Conservation (phyloP, 257 asterid species). For the Echium plantagineum region DNA sequence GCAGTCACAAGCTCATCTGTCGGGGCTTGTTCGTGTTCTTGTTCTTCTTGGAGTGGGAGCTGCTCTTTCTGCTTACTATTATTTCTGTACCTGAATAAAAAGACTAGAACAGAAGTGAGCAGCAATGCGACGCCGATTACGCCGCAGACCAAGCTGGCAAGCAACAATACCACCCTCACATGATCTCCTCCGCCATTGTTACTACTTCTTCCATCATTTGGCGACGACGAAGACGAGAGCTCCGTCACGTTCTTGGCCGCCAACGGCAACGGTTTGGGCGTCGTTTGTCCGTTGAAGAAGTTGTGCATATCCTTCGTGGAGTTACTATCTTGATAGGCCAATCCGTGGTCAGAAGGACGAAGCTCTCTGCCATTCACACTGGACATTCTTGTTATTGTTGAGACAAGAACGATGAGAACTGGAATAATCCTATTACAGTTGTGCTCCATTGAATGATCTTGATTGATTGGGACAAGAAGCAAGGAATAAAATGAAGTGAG, state of each 20-base stretch:
- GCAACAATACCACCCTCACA: constrained; percentile 37
- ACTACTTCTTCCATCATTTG: not conserved
- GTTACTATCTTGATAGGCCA: constrained; percentile 16
- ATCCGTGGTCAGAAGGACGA: constrained; percentile 51
- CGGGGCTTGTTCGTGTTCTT: too few species aligned
- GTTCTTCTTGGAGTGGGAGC: not conserved
- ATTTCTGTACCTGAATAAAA: constrained; percentile 30
- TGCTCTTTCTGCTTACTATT: not conserved
- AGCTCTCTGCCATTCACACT: constrained; percentile 24
- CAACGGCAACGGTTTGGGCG: constrained; percentile 25
- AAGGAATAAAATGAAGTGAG: not conserved
- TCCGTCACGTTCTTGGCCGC: constrained; percentile 65
- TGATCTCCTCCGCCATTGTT: constrained; percentile 6
- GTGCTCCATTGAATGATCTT: not conserved
- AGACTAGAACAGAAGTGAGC: constrained; percentile 37
- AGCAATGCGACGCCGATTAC: constrained; percentile 51
- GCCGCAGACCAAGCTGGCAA: constrained; percentile 58
- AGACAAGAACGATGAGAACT: not conserved
- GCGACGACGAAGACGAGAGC: constrained; percentile 16
- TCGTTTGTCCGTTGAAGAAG: constrained; percentile 31
- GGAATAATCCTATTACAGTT: not conserved
- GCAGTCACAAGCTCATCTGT: too few species aligned
- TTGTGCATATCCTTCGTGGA: constrained; percentile 17
- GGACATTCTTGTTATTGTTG: not conserved
- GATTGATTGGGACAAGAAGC: not conserved